Evolutionary conservation across 306 rosid species (phyloP), one percentile per base, ranked within the genome.

Genomic region (Crotalaria pallida): DNA sequence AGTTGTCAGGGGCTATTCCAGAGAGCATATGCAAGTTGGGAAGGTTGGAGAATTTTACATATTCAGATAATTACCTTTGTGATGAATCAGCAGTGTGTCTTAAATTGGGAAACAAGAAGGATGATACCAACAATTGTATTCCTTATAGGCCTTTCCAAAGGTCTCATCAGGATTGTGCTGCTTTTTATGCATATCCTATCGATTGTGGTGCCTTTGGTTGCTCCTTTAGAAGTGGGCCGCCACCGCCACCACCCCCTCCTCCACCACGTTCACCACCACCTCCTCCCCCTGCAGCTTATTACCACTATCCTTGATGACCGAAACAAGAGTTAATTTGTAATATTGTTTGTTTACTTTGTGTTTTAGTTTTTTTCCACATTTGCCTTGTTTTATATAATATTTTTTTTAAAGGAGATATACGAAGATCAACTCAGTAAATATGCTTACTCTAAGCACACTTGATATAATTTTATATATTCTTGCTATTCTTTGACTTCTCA

Each of bases 41-140:
- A 0, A 87, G 80, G 77, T 66, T 93, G 85, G 82, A 90, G 77
- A 90, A 88, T 23, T 93, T 93, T 29, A 88, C 93, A 1, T 90
- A 81, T 68, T 90, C 96, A 0, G 52, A 62, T n/a, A 93, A 93
- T 61, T 93, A 80, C 67, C 85, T 93, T 75, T 84, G 87, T 38
- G 50, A 48, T 8, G 90, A 93, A 49, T 75, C 96, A 3, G 49
- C 74, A 11, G 3, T 8, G 16, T 90, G 98, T 67, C 71, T 83
- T 3, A 87, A 84, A 75, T 53, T 93, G 82, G 69, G 24, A 15
- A 82, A 69, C 1, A 75, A 59, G 31, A 75, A 59, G 31, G 88
- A 88, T 81, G 98, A 90, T 43, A 53, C 27, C 62, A 75, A 67
- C 67, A 93, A 93, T 66, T 93, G 98, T 50, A 47, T 93, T 56